Percentiles rank a stretch among this genome's conserved stretches.
Evolutionary conservation across 495 filamentous ascomycete genomes (phyloP).

Genomic region (Penicillium herquei): DNA sequence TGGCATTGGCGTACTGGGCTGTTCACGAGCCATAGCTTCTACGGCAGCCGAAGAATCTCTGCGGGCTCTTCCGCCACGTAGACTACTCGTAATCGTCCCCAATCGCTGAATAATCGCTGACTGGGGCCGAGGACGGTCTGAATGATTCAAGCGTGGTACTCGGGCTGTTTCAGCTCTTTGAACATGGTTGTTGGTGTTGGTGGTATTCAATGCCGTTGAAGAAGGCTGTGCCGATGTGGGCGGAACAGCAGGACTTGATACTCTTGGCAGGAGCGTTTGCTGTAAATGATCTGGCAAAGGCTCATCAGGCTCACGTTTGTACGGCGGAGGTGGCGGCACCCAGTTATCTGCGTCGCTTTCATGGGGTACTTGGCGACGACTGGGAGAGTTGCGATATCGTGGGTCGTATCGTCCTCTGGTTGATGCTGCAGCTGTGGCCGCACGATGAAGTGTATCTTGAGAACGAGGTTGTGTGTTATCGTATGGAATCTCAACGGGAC

Average conservation of each 20-base stretch:
- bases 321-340: constrained; percentile 91
- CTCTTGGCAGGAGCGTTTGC: constrained; percentile 31
- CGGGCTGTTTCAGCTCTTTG: constrained; percentile 28
- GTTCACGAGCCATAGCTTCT: not conserved
- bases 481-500: constrained; percentile 55
- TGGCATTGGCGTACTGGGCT: constrained; percentile 9
- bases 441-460: constrained; percentile 69
- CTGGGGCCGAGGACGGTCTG: constrained; percentile 24
- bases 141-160: constrained; percentile 14
- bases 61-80: constrained; percentile 20
- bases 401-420: constrained; percentile 61
- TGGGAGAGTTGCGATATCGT: constrained; percentile 27
- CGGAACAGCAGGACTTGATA: not conserved
- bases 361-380: constrained; percentile 59
- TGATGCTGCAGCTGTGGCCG: constrained; percentile 74
- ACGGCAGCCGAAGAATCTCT: constrained; percentile 15
- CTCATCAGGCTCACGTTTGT: constrained; percentile 65
- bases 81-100: constrained; percentile 24
- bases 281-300: constrained; percentile 56
- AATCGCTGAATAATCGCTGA: constrained; percentile 31
- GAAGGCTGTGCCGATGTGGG: constrained; percentile 5
- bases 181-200: not conserved
- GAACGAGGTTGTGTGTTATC: constrained; percentile 77
- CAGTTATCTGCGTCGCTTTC: constrained; percentile 91
- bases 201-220: not conserved